Evolutionary conservation across 2,329 filamentous ascomycete genomes (phyloP).

Genomic region (Fusarium vanettenii): DNA sequence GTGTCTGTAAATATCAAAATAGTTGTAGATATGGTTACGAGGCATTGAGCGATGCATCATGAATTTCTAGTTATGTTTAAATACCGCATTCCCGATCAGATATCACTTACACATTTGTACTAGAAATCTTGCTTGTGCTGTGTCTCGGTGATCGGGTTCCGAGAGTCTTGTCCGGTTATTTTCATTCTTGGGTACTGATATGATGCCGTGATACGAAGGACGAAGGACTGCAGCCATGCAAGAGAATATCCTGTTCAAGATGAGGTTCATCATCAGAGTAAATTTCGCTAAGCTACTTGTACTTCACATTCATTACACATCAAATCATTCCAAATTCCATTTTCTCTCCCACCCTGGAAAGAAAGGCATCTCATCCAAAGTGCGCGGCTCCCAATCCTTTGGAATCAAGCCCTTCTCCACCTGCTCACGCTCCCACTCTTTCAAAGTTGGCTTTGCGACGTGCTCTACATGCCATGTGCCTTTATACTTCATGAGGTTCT

Average conservation of each 20-base stretch:
- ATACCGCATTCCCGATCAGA: not conserved
- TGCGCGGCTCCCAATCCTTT: slow-evolving; percentile 73
- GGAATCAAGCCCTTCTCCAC: slow-evolving; percentile 69
- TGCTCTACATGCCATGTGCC: slow-evolving; percentile 84
- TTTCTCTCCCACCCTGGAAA: slow-evolving; percentile 74
- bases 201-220: not conserved
- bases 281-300: not conserved
- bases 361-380: slow-evolving; percentile 80
- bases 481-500: slow-evolving; percentile 81
- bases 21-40: not conserved
- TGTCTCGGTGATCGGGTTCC: not conserved
- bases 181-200: not conserved
- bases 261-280: not conserved
- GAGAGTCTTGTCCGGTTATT: not conserved
- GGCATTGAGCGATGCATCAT: not conserved
- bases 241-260: not conserved
- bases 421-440: slow-evolving; percentile 75
- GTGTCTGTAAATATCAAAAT: not conserved
- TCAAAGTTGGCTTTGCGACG: slow-evolving; percentile 73
- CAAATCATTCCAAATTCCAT: slow-evolving; percentile 23
- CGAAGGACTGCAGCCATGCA: not conserved
- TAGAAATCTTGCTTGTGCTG: not conserved
- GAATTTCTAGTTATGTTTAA: not conserved
- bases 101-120: fast-evolving
- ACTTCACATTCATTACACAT: not conserved